Evolutionary conservation across 805 yeast species (phyloP), one percentile per base, ranked within the genome.

Genomic region (Saturnispora sekii): DNA sequence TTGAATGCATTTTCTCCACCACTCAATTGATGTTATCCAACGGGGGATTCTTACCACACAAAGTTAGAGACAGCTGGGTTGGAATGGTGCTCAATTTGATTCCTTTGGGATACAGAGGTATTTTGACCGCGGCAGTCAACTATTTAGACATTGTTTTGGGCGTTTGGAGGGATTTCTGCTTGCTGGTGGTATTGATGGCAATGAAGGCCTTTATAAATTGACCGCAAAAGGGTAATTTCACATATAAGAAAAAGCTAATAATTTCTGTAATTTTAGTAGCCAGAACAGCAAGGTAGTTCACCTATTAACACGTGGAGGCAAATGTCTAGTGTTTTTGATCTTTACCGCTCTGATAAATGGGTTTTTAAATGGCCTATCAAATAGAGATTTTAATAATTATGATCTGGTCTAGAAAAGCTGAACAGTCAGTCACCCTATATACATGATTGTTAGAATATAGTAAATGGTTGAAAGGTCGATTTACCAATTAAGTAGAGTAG

Each of bases 141-240:
- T 61, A 61, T 48, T 50, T 53, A 35, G 65, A 61, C 38, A 15
- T 62, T 5, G 44, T 53, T n/a, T 32, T 44, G 11, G 51, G 53
- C 28, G 49, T 56, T 34, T 32, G 57, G 28, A 48, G 51, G 36
- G 67, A 63, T 49, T 38, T 61, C 16, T 44, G 61, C 16, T 47
- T 62, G 14, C 50, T 61, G 17, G 45, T 62, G 12, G 41, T 62
- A 14, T 30, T 57, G n/a, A 47, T 60, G 29, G 63, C 58, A 11
- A 11, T 52, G 2, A 38, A 53, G 6, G 49, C 61, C 14, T 21
- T 21, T 21, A 21, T 21, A 21, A 21, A 21, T 5, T 21, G 26
- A 21, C 6, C 6, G 7, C 26, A 21, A 21, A 21, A 21, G 26
- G 26, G 26, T 21, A 21, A 5, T 21, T 21, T 21, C 26, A 21